Base-by-base conservation (phyloP, 1,284 basidiomycete genomes). In the Pseudozyma pruni region DNA sequence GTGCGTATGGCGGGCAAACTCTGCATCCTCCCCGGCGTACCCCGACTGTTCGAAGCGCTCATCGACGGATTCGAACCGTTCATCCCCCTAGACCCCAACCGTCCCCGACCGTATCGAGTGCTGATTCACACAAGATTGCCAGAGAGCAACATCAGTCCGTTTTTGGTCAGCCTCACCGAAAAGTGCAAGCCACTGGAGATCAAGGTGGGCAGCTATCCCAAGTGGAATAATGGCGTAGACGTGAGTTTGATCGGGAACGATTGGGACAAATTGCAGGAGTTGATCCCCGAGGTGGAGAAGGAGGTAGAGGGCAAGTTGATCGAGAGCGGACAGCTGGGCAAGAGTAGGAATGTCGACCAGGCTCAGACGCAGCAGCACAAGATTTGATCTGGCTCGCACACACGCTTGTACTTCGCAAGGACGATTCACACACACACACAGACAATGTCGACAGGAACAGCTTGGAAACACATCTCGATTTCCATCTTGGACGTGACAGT, bases 11-110 rank as follows among this genome's bases (percentile, higher is more conserved):
- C 87, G 67, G 90, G 90, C 16, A 94, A 91, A 84, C 85, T 95
- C 3, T 94, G 91, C 83, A 85, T 95, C 20, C 90, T 95, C 82
- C 93, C 93, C 0, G 93, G 93, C n/a, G 92, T 95, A 49, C 93
- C 93, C 0, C 85, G 86, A 1, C 85, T 95, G 19, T 95, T 94
- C 84, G 89, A 91, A 48, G 69, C 60, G 1, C 57, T 79, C 11
- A 46, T 79, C 22, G 68, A 72, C 25, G 75, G 54, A 1, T 83
- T 94, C 25, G 88, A 87, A 27, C 87, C 88, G 1, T 92, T 90
- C 80, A 56, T 81, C 8, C 54, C 61, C 3, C 57, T 81, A 19
- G 77, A 80, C 46, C 74, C 74, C 3, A 50, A 67, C 37, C 22
- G 56, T 4, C 72, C 60, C 1, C 37, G 53, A 7, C 80, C 80